Evolutionary conservation across 441 rosid species (phyloP).

Genomic region (Pelargonium cotyledonis): DNA sequence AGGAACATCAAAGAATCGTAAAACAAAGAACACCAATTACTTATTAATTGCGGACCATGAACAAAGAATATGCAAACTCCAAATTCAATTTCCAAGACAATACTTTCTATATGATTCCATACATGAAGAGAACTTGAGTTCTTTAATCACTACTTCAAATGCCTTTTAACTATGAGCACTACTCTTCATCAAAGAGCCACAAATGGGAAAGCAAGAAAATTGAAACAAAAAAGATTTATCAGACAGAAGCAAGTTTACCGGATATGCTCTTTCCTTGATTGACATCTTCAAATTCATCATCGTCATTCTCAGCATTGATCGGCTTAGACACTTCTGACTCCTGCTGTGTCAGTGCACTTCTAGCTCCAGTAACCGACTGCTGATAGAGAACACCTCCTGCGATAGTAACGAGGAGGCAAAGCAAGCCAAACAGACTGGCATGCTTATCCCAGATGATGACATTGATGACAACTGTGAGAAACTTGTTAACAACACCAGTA

Average conservation of each 20-base stretch:
- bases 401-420: conserved; percentile 73
- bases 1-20: too few relatives aligned
- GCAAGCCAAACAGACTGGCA: conserved; percentile 75
- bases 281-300: conserved; percentile 34
- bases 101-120: conserved; percentile 7
- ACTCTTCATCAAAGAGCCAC: conserved; percentile 18
- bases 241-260: conserved; percentile 42
- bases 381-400: conserved; percentile 86
- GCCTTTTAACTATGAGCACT: not conserved
- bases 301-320: conserved; percentile 24
- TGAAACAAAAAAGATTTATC: conserved; percentile 16
- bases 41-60: not conserved
- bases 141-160: conserved; percentile 6
- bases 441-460: conserved; percentile 96
- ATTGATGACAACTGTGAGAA: conserved; percentile 84
- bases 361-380: conserved; percentile 62
- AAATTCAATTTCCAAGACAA: conserved; percentile 7
- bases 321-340: conserved; percentile 33
- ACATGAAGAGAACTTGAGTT: conserved; percentile 14
- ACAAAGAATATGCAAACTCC: not conserved
- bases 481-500: conserved; percentile 94
- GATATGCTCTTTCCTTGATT: conserved; percentile 29
- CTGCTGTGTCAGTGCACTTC: conserved; percentile 26
- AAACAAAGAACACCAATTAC: conserved; percentile 5
- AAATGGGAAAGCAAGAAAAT: conserved; percentile 4